Conservation (phyloP, 208 protist species). For the Lotmaria passim region DNA sequence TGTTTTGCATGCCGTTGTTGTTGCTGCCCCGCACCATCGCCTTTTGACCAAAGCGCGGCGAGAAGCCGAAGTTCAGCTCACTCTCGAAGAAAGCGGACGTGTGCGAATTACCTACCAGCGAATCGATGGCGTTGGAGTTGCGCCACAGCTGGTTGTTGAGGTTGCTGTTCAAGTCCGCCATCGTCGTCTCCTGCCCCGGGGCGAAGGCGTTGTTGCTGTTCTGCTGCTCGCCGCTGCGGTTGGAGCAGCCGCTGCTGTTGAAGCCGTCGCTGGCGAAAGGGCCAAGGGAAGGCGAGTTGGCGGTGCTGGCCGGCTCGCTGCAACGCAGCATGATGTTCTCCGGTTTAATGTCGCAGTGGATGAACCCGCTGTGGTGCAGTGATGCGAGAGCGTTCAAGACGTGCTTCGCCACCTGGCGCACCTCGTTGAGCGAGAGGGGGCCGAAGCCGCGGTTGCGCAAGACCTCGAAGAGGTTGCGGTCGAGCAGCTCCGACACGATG, state of each 20-base stretch:
- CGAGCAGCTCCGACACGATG: constrained; percentile 84
- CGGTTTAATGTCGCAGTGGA: constrained; percentile 98
- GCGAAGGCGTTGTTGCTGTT: constrained; percentile 25
- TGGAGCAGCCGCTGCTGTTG: constrained; percentile 26
- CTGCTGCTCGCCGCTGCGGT: constrained; percentile 33
- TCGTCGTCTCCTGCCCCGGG: constrained; percentile 26
- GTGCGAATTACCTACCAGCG: constrained; percentile 15
- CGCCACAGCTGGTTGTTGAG: constrained; percentile 35
- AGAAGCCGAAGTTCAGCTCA: constrained; percentile 23
- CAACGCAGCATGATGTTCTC: constrained; percentile 94
- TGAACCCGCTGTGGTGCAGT: constrained; percentile 80
- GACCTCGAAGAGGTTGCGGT: constrained; percentile 78
- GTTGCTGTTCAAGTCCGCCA: constrained; percentile 26
- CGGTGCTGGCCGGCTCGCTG: constrained; percentile 10
- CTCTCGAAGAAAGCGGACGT: constrained; percentile 12
- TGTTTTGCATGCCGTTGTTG: constrained; percentile 14
- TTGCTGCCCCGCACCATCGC: constrained; percentile 10
- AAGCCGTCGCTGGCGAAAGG: constrained; percentile 19
- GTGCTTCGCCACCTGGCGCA: constrained; percentile 56
- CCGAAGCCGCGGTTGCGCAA: constrained; percentile 52
- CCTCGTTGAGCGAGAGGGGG: constrained; percentile 58
- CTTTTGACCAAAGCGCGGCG: constrained; percentile 18
- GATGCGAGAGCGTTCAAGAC: constrained; percentile 57
- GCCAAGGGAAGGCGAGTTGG: constrained; percentile 20
- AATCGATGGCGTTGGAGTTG: constrained; percentile 28